These are phyloP conservation scores for Suillus occidentalis DNA, from an alignment of 768 basidiomycete species.

Conservation along the genomic window DNA sequence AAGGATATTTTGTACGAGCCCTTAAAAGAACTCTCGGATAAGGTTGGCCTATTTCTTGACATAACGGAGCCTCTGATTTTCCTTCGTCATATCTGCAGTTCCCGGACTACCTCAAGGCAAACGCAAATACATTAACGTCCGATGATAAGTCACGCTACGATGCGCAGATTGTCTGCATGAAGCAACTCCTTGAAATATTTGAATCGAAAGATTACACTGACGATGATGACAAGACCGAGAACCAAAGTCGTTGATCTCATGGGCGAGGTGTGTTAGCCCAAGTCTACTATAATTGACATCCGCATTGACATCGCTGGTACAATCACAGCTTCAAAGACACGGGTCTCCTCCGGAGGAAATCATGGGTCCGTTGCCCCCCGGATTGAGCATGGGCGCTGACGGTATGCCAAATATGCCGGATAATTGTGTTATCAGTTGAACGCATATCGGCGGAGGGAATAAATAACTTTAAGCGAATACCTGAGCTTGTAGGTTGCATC, in stretches of 20 bases:
- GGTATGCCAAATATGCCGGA: constrained; percentile 50
- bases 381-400: constrained; percentile 55
- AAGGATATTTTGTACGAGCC: constrained; percentile 44
- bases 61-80: constrained; percentile 1
- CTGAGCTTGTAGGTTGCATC: not conserved
- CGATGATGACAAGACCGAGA: constrained; percentile 43
- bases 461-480: not conserved
- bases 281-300: not conserved
- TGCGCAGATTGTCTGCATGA: constrained; percentile 57
- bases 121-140: constrained; percentile 50
- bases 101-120: constrained; percentile 67
- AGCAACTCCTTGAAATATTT: constrained; percentile 62
- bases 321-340: constrained; percentile 69
- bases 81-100: constrained; percentile 46
- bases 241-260: constrained; percentile 65
- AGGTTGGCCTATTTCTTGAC: constrained; percentile 41
- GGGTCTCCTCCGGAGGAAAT: constrained; percentile 80
- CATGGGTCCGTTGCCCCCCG: constrained; percentile 81
- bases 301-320: not conserved
- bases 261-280: constrained; percentile 55
- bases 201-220: constrained; percentile 62
- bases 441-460: not conserved
- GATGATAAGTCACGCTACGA: constrained; percentile 66
- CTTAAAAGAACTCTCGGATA: constrained; percentile 73
- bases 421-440: constrained; percentile 16